phyloP scores from a whole-genome alignment of 108 stramenopile species.

The Pseudonitzschia delicatissima region DNA sequence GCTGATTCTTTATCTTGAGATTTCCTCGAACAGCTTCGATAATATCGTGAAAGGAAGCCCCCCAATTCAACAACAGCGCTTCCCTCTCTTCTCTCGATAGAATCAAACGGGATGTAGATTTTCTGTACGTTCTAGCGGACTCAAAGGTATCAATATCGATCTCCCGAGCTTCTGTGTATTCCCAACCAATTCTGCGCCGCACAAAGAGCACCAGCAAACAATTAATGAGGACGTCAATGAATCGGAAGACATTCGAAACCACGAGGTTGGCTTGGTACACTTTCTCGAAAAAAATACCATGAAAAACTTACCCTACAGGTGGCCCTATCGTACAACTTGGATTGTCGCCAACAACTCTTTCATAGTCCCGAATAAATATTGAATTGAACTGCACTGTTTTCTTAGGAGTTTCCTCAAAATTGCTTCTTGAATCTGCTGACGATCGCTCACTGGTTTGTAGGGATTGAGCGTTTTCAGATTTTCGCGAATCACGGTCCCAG shows the following conservation, averaged over 20 bases:
- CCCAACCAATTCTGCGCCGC: constrained; percentile 39
- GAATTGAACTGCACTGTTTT: constrained; percentile 39
- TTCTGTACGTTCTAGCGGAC: constrained; percentile 15
- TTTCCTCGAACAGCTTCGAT: constrained; percentile 55
- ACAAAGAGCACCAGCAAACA: background rate
- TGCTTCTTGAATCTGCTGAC: background rate
- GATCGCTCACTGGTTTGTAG: constrained; percentile 2
- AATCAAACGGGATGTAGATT: constrained; percentile 29
- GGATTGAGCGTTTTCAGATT: constrained; percentile 9
- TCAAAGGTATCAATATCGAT: constrained; percentile 56
- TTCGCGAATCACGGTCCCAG: constrained; percentile 12
- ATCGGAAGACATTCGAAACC: too few relatives aligned
- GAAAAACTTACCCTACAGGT: constrained; percentile 48
- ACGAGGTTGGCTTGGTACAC: too few relatives aligned
- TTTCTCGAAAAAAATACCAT: too few relatives aligned
- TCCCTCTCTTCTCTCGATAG: constrained; percentile 62
- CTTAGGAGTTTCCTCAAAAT: background rate
- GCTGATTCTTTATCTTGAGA: constrained; percentile 55
- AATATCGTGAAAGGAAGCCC: constrained; percentile 54
- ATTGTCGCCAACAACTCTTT: constrained; percentile 76
- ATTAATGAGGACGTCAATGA: background rate
- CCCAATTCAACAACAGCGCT: constrained; percentile 55
- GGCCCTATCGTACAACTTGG: constrained; percentile 70
- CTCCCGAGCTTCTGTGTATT: constrained; percentile 16
- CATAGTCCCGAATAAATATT: constrained; percentile 73